Base-by-base conservation (phyloP, 1,284 basidiomycete genomes). In the Sporisorium reilianum region DNA sequence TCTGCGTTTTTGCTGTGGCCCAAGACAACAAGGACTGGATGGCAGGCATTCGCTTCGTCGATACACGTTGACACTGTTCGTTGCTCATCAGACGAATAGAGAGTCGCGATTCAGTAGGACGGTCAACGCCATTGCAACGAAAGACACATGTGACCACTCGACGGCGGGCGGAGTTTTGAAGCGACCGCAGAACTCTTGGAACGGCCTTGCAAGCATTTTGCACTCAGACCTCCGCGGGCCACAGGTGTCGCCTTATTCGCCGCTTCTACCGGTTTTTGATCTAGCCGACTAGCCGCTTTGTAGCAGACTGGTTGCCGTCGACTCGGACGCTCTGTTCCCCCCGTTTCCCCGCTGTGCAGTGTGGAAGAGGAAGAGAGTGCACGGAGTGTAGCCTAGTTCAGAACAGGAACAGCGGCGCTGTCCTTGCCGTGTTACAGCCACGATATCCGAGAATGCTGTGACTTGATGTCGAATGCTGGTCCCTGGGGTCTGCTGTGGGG, bases 181-280 rank as follows among this genome's bases (percentile, higher is more conserved):
- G 14, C 26, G 18, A 46, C 26, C 18, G 22, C 18, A 46, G 45
- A 30, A 16, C 5, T 10, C 6, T 41, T n/a, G 14, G 44, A 26
- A 26, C 10, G 26, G n/a, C 36, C 11, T n/a, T 38, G 12, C 34
- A 34, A 34, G 12, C 42, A 12, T 44, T 42, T 26, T 45, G 25
- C 26, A 46, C 45, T 46, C 45, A 30, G 45, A 45, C 25, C 44
- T 45, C 25, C 25, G 44, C 44, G 44, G 44, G 14, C 44, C 18
- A 26, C 44, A 26, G 18, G 18, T 16, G 26, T 26, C 4, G 45
- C n/a, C 45, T 16, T 14, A n/a, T 16, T 48, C 36, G 30, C 34
- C 38, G 48, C n/a, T 22, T 49, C 12, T 16, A 49, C 30, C 48
- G 30, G 26, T 28, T 5, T n/a, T 45, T 16, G 25, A 12, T 45